phyloP scores from a whole-genome alignment of 1,284 basidiomycete genomes.

The Inonotus obliquus region DNA sequence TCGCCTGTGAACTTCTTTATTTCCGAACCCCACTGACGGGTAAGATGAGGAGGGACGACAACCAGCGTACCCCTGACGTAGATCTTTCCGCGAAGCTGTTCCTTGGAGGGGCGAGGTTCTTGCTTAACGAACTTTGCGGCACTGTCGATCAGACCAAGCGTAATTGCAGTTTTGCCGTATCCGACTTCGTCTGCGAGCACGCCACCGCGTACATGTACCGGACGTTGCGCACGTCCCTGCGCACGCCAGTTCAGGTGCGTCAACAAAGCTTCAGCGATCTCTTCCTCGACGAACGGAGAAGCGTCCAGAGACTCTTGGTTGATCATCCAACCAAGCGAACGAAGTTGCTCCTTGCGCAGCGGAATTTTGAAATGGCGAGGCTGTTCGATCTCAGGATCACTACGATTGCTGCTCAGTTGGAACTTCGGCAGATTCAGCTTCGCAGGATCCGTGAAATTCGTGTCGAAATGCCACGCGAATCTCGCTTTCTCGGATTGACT shows the following conservation, averaged over 20 bases:
- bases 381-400: constrained; percentile 70
- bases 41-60: constrained; percentile 87
- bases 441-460: constrained; percentile 65
- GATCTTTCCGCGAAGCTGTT: constrained; percentile 62
- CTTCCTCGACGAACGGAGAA: constrained; percentile 84
- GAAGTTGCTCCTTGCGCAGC: constrained; percentile 81
- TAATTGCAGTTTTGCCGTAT: constrained; percentile 96
- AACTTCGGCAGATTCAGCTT: constrained; percentile 63
- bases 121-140: constrained; percentile 51
- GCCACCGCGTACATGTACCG: constrained; percentile 77
- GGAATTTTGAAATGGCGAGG: constrained; percentile 74
- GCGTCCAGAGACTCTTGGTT: constrained; percentile 66
- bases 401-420: constrained; percentile 71
- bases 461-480: constrained; percentile 79
- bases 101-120: constrained; percentile 49
- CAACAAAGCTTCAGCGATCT: constrained; percentile 87
- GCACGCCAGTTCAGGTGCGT: constrained; percentile 89
- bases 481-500: constrained; percentile 47
- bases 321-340: constrained; percentile 93
- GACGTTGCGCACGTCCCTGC: constrained; percentile 82
- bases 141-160: constrained; percentile 81
- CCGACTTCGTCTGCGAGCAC: constrained; percentile 96
- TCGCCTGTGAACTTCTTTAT: constrained; percentile 76
- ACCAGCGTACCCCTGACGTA: constrained; percentile 75
- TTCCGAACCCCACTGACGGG: constrained; percentile 87